These are phyloP conservation scores for Chloris gayana DNA, from an alignment of 176 grass and related monocot genomes.

Conservation along the genomic window DNA sequence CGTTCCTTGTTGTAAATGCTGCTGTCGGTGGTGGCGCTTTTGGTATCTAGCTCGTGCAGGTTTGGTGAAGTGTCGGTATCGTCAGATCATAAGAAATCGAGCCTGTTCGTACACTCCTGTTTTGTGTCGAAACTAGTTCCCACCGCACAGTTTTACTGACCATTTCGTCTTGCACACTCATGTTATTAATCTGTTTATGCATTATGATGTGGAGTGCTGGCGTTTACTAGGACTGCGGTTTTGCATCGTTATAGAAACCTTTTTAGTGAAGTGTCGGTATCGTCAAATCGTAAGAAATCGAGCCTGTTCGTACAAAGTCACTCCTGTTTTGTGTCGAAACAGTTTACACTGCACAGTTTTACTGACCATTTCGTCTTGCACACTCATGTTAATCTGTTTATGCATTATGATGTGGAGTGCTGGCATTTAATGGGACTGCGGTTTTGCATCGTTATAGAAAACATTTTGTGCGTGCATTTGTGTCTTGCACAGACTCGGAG, in stretches of 20 bases:
- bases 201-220: background rate
- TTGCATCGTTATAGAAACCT: background rate
- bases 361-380: background rate
- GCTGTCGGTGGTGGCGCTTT: background rate
- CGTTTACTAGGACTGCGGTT: background rate
- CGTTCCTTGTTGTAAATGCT: background rate
- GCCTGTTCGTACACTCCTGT: background rate
- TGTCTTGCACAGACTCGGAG: background rate
- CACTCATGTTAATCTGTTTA: background rate
- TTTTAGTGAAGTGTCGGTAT: constrained; percentile 4
- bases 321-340: background rate
- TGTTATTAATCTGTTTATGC: background rate
- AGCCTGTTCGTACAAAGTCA: background rate
- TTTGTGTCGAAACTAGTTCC: background rate
- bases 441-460: background rate
- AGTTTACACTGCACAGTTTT: background rate
- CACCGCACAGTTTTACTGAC: background rate
- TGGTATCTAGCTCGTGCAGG: constrained; percentile 18
- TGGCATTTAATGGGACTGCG: background rate
- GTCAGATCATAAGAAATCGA: background rate
- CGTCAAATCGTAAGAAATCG: background rate
- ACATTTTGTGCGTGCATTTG: background rate
- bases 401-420: background rate
- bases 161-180: background rate
- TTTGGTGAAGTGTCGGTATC: constrained; percentile 14